Conservation (phyloP, 495 filamentous ascomycete genomes). For the Tuber borchii region DNA sequence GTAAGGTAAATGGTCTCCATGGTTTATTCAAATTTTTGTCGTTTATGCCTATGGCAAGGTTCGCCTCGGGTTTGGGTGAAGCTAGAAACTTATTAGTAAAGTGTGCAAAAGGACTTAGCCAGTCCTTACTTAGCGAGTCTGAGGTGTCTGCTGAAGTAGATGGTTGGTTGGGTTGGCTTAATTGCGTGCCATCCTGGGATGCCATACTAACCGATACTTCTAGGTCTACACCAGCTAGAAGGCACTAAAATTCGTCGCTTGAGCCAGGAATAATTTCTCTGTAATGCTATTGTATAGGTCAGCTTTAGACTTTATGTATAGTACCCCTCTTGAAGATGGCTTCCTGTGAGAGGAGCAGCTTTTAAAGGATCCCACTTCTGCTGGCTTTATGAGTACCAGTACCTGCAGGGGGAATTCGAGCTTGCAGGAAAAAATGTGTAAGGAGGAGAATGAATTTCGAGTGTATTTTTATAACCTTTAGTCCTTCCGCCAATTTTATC, state of each 20-base stretch:
- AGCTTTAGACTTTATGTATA: neutral
- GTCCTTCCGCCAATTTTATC: too few species aligned
- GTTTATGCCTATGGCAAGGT: neutral
- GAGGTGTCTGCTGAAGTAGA: too few species aligned
- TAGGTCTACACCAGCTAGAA: neutral
- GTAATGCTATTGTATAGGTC: neutral
- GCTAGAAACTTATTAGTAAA: too few species aligned
- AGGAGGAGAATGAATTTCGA: too few species aligned
- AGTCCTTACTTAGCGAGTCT: too few species aligned
- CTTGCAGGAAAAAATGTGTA: too few species aligned
- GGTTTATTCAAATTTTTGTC: neutral
- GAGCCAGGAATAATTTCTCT: neutral
- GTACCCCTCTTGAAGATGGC: neutral
- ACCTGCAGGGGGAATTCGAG: too few species aligned
- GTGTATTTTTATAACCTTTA: too few species aligned
- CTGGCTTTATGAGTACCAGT: too few species aligned
- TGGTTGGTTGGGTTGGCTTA: too few species aligned
- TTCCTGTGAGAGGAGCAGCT: neutral
- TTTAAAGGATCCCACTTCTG: neutral
- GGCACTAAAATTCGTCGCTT: neutral
- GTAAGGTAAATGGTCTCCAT: constrained; percentile 45
- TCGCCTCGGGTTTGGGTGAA: neutral
- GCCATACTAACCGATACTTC: neutral
- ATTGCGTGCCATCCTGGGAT: too few species aligned
- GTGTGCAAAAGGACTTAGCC: too few species aligned